Evolutionary conservation across 345 rosid species (phyloP).

Genomic region (Boechera divaricarpa): DNA sequence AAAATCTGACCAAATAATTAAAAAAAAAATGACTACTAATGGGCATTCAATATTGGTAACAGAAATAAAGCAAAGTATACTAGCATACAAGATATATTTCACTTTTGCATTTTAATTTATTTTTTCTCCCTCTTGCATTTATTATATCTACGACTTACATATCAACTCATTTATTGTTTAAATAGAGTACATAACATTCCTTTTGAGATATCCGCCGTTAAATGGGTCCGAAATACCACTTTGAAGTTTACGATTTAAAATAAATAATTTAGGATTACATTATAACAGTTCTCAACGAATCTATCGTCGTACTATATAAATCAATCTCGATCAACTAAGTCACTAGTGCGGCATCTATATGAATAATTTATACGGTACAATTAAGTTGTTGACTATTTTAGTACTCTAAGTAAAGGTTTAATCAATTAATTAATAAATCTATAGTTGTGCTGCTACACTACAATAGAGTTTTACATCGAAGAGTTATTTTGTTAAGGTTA

Average conservation of each 20-base stretch:
- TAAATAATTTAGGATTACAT: slow-evolving; percentile 12
- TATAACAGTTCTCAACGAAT: slow-evolving; percentile 43
- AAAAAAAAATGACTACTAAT: slow-evolving; percentile 6
- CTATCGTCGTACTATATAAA: slow-evolving; percentile 48
- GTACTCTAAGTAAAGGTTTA: slow-evolving; percentile 15
- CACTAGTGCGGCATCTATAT: slow-evolving; percentile 46
- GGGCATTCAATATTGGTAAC: slow-evolving; percentile 33
- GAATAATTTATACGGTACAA: slow-evolving; percentile 26
- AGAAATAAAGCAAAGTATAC: slow-evolving; percentile 26
- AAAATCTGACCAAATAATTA: neutral
- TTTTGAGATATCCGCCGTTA: slow-evolving; percentile 55
- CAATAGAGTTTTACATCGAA: slow-evolving; percentile 10
- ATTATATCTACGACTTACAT: slow-evolving; percentile 28
- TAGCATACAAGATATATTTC: slow-evolving; percentile 33
- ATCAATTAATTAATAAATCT: neutral
- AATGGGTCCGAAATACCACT: slow-evolving; percentile 54
- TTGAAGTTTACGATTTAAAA: slow-evolving; percentile 29
- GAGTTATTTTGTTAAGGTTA: neutral
- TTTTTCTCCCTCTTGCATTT: slow-evolving; percentile 21
- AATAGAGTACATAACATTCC: slow-evolving; percentile 38
- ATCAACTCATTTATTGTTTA: slow-evolving; percentile 29
- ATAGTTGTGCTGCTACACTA: slow-evolving; percentile 22
- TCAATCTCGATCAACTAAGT: slow-evolving; percentile 48
- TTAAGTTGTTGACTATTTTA: slow-evolving; percentile 29
- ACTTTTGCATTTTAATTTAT: slow-evolving; percentile 28